phyloP scores from a whole-genome alignment of 2,329 filamentous ascomycete genomes.

The Ophiostoma australiae region DNA sequence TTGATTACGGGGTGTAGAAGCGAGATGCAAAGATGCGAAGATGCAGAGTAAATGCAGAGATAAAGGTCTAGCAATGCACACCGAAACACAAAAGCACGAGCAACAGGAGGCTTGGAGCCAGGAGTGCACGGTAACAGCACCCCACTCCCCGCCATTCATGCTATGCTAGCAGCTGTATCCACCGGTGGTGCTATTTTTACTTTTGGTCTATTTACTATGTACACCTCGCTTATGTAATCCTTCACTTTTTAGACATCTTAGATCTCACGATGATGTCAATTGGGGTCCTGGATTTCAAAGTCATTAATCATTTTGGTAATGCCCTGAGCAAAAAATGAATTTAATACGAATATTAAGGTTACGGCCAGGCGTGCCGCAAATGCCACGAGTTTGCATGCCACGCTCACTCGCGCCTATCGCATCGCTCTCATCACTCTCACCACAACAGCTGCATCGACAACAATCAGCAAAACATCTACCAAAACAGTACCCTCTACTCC shows the following conservation, averaged over 20 bases:
- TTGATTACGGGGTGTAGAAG: not conserved
- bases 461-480: not conserved
- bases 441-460: not conserved
- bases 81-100: slow-evolving; percentile 1
- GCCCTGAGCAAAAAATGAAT: not conserved
- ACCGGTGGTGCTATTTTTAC: not conserved
- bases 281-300: not conserved
- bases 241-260: not conserved
- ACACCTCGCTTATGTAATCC: not conserved
- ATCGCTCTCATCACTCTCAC: not conserved
- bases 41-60: not conserved
- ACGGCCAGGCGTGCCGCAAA: not conserved
- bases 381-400: not conserved
- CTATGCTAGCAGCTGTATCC: slow-evolving; percentile 5
- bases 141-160: slow-evolving; percentile 6
- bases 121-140: not conserved
- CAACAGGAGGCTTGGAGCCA: slow-evolving; percentile 1
- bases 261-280: not conserved
- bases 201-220: not conserved
- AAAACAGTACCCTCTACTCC: not conserved
- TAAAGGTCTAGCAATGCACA: not conserved
- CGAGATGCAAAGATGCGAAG: not conserved
- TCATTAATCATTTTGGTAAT: not conserved
- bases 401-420: not conserved
- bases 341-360: not conserved